Conservation (phyloP, 768 basidiomycete genomes). For the Serendipita sp. region DNA sequence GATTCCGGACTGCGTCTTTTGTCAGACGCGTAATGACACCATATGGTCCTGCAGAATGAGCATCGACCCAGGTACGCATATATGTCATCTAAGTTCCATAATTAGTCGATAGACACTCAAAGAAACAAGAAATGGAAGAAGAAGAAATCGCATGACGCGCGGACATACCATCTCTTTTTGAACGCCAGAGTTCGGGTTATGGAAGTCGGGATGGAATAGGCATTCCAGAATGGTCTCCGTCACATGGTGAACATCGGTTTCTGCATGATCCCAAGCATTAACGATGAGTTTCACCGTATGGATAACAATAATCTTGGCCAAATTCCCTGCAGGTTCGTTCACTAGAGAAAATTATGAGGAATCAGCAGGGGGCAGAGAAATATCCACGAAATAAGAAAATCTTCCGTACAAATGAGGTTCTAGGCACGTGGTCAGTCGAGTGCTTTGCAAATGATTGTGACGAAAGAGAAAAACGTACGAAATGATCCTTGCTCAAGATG, state of each 20-base stretch:
- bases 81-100: conserved; percentile 26
- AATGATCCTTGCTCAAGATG: conserved; percentile 80
- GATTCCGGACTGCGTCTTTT: conserved; percentile 53
- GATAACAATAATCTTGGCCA: conserved; percentile 52
- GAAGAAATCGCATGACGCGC: conserved; percentile 8
- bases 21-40: conserved; percentile 40
- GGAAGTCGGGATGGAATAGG: conserved; percentile 81
- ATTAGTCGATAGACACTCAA: no score
- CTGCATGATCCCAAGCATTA: conserved; percentile 68
- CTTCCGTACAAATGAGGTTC: conserved; percentile 43
- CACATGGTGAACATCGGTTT: conserved; percentile 37
- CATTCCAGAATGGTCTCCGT: conserved; percentile 51
- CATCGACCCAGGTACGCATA: conserved; percentile 46
- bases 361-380: neutral
- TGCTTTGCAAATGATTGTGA: conserved; percentile 10
- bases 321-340: conserved; percentile 66
- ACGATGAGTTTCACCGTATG: conserved; percentile 53
- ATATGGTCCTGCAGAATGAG: conserved; percentile 32
- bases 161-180: conserved; percentile 50
- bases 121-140: no score
- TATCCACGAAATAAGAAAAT: no score
- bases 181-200: conserved; percentile 42
- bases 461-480: conserved; percentile 33
- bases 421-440: conserved; percentile 16
- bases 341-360: conserved; percentile 20